Conservation (phyloP, 257 asterid species). For the Plantago ovata region DNA sequence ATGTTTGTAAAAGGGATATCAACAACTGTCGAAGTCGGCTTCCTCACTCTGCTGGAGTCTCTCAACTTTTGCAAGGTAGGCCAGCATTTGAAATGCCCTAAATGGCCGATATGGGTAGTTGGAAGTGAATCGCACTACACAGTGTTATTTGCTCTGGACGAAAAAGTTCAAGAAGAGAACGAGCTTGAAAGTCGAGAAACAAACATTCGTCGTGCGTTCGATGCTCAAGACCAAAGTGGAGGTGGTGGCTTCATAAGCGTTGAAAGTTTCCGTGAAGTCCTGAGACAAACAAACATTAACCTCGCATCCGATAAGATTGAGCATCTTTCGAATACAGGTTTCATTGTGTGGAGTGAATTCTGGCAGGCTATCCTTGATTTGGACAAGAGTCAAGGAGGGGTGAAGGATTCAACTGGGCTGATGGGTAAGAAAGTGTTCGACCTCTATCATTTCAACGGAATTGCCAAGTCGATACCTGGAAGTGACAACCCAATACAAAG, state of each 20-base stretch:
- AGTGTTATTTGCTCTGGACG: conserved; percentile 78
- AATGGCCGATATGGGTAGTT: conserved; percentile 99
- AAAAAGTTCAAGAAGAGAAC: conserved; percentile 88
- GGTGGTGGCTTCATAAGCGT: conserved; percentile 97
- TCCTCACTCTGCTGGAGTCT: conserved; percentile 89
- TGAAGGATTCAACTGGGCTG: conserved; percentile 78
- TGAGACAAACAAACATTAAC: conserved; percentile 50
- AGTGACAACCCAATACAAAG: conserved; percentile 58
- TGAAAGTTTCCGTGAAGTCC: conserved; percentile 82
- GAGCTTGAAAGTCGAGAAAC: conserved; percentile 75
- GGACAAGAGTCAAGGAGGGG: conserved; percentile 78
- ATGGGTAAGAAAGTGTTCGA: conserved; percentile 86
- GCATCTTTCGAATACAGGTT: conserved; percentile 63
- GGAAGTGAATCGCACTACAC: conserved; percentile 98
- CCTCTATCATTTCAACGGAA: conserved; percentile 92
- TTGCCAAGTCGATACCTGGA: conserved; percentile 74
- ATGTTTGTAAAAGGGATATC: conserved; percentile 91
- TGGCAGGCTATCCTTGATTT: conserved; percentile 84
- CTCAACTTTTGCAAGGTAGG: conserved; percentile 93
- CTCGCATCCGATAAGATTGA: conserved; percentile 70
- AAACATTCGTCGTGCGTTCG: conserved; percentile 80
- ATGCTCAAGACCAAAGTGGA: conserved; percentile 94
- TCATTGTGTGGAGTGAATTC: conserved; percentile 92
- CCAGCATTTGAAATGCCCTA: conserved; percentile 73
- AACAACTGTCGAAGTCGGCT: conserved; percentile 84